These are phyloP conservation scores for Apophysomyces elegans DNA, from an alignment of 371 early-diverging fungal genomes.

Conservation along the genomic window DNA sequence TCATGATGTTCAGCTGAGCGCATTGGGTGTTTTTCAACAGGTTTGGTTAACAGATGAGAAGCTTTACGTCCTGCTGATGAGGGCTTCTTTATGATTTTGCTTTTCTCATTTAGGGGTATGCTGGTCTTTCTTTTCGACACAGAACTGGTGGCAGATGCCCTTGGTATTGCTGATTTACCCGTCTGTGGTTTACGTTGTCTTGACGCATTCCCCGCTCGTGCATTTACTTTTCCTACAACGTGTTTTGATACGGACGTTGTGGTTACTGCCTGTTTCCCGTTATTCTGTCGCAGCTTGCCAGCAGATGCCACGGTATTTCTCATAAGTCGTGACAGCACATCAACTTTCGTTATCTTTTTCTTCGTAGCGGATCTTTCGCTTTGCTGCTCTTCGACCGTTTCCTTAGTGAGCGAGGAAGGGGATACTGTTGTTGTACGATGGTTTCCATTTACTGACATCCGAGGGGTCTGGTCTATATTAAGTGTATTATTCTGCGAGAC, in stretches of 20 bases:
- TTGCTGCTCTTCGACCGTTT: neutral
- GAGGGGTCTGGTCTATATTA: neutral
- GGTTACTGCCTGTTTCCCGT: neutral
- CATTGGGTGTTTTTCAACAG: neutral
- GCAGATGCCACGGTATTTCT: constrained; percentile 1
- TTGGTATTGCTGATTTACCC: neutral
- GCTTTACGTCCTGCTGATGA: neutral
- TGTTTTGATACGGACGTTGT: neutral
- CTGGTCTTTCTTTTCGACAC: neutral
- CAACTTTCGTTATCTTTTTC: neutral
- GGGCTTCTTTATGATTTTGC: neutral
- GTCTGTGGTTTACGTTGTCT: neutral
- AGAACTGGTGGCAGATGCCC: neutral
- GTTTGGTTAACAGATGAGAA: neutral
- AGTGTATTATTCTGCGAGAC: too few species aligned
- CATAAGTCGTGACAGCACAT: neutral
- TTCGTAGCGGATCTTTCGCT: neutral
- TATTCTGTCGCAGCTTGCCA: neutral
- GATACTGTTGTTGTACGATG: too few species aligned
- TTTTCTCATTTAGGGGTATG: neutral
- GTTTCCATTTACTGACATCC: too few species aligned
- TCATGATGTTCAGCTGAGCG: neutral
- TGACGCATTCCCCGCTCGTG: neutral
- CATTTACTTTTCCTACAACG: neutral
- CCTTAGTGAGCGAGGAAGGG: neutral